Percentiles rank a stretch among this genome's conserved stretches.
phyloP scores from a whole-genome alignment of 495 filamentous ascomycete species.

The Pyronema omphalodes region DNA sequence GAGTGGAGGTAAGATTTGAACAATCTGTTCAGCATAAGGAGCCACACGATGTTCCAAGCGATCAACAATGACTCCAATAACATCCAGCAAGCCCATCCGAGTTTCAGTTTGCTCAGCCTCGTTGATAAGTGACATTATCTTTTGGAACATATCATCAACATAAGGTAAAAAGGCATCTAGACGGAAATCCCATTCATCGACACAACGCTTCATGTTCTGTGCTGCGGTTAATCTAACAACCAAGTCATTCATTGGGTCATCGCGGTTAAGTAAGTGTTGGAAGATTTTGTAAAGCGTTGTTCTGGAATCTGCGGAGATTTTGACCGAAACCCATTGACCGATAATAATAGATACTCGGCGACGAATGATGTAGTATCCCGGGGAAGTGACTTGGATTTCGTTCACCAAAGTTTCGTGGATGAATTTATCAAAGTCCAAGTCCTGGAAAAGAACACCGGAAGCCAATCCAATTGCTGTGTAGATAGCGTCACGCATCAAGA shows the following conservation, averaged over 20 bases:
- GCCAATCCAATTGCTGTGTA: conserved; percentile 84
- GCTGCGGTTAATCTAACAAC: conserved; percentile 86
- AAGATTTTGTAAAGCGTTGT: conserved; percentile 75
- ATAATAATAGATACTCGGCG: conserved; percentile 73
- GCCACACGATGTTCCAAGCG: conserved; percentile 58
- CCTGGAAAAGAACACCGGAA: conserved; percentile 47
- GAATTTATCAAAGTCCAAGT: conserved; percentile 67
- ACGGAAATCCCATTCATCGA: conserved; percentile 70
- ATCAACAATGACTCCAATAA: conserved; percentile 57
- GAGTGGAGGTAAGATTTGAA: conserved; percentile 58
- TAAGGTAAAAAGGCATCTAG: conserved; percentile 52
- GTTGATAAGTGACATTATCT: conserved; percentile 54
- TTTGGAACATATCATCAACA: conserved; percentile 45
- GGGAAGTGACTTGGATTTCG: conserved; percentile 58
- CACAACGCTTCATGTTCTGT: conserved; percentile 54
- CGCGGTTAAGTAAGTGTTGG: conserved; percentile 61
- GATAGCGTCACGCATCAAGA: conserved; percentile 76
- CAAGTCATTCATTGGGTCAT: conserved; percentile 66
- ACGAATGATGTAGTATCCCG: conserved; percentile 70
- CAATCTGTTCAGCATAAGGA: conserved; percentile 61
- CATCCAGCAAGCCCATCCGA: conserved; percentile 70
- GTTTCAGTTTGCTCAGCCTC: conserved; percentile 73
- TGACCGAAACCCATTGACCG: conserved; percentile 73
- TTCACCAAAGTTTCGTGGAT: conserved; percentile 51
- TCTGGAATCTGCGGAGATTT: conserved; percentile 41